phyloP scores from a whole-genome alignment of 2,329 filamentous ascomycete species.

The Aureobasidium leucospermi region DNA sequence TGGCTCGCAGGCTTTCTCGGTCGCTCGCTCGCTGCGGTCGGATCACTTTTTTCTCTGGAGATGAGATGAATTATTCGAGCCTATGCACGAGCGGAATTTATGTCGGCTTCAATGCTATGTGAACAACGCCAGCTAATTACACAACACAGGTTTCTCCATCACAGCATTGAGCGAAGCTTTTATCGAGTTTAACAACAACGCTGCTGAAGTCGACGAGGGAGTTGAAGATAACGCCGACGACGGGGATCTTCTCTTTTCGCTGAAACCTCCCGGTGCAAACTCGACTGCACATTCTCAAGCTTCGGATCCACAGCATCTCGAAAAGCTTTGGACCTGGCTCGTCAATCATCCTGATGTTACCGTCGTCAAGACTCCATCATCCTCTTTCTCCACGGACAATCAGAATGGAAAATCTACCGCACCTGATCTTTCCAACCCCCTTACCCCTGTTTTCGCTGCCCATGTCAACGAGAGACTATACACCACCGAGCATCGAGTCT shows the following conservation, averaged over 20 bases:
- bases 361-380: slow-evolving; percentile 34
- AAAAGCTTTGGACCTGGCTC: slow-evolving; percentile 53
- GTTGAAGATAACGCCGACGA: slow-evolving; percentile 11
- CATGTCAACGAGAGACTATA: slow-evolving; percentile 32
- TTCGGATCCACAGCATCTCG: slow-evolving; percentile 46
- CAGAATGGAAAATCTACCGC: neutral
- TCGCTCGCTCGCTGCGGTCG: neutral
- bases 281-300: slow-evolving; percentile 7
- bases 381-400: slow-evolving; percentile 21
- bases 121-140: neutral
- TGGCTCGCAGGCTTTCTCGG: neutral
- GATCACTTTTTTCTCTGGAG: slow-evolving; percentile 4
- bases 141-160: slow-evolving; percentile 11
- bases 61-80: neutral
- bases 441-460: neutral
- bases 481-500: slow-evolving; percentile 50
- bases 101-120: neutral
- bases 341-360: slow-evolving; percentile 48
- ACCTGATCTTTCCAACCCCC: slow-evolving; percentile 12
- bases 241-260: slow-evolving; percentile 22
- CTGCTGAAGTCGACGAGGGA: neutral
- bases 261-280: slow-evolving; percentile 18
- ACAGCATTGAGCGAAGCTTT: slow-evolving; percentile 35
- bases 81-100: neutral
- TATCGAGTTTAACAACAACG: slow-evolving; percentile 28